A percentile compares a stretch with the other conserved stretches of the same genome.
phyloP scores from a whole-genome alignment of 2,329 filamentous ascomycete species.

The Penicillium rolfsii region DNA sequence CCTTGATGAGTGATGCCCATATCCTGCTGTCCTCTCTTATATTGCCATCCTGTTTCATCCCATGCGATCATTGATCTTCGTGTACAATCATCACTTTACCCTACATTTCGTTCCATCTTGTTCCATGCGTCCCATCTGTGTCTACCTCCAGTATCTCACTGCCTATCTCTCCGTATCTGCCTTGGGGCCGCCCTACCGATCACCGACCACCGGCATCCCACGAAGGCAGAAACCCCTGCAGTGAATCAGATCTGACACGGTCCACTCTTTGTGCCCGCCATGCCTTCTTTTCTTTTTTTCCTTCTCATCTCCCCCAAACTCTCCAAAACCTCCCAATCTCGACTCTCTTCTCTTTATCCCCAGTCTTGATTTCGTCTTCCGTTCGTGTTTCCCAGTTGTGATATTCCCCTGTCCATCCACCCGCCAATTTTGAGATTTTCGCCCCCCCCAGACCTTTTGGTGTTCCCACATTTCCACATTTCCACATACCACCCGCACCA shows the following conservation, averaged over 20 bases:
- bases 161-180: neutral
- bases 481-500: conserved; percentile 25
- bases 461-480: conserved; percentile 23
- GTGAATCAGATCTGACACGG: conserved; percentile 30
- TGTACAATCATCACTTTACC: neutral
- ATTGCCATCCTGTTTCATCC: neutral
- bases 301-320: conserved; percentile 13
- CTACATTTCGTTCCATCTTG: neutral
- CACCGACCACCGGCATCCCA: neutral
- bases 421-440: conserved; percentile 29
- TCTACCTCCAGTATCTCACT: neutral
- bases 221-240: conserved; percentile 26
- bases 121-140: neutral
- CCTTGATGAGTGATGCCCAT: neutral
- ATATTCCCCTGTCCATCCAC: conserved; percentile 18
- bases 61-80: neutral
- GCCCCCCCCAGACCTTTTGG: conserved; percentile 20
- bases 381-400: conserved; percentile 18
- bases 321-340: conserved; percentile 13
- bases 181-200: neutral
- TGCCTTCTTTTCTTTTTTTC: conserved; percentile 18
- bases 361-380: neutral
- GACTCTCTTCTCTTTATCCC: conserved; percentile 10
- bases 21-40: neutral
- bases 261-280: conserved; percentile 22